A percentile compares a stretch with the other conserved stretches of the same genome.
phyloP scores from a whole-genome alignment of 2,329 filamentous ascomycete genomes.

The Uncinocarpus reesii region DNA sequence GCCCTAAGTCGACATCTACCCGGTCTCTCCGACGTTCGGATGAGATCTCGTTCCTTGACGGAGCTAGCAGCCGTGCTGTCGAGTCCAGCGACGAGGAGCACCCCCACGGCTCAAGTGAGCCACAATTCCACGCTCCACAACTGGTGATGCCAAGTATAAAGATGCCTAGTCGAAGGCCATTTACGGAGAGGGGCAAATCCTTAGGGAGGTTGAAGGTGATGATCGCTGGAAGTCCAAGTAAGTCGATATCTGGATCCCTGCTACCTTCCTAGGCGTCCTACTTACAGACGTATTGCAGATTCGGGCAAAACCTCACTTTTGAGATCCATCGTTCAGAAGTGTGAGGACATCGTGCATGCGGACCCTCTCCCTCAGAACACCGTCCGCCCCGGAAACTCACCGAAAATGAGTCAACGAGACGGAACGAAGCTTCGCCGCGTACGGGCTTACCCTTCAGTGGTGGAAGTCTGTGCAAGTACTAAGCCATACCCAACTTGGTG shows the following conservation, averaged over 20 bases:
- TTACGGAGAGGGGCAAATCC: slow-evolving; percentile 73
- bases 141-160: slow-evolving; percentile 96
- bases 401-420: slow-evolving; percentile 19
- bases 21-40: slow-evolving; percentile 51
- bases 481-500: slow-evolving; percentile 84
- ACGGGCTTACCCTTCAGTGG: slow-evolving; percentile 33
- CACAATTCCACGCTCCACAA: slow-evolving; percentile 46
- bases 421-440: slow-evolving; percentile 16
- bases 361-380: slow-evolving; percentile 46
- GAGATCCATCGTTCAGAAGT: slow-evolving; percentile 73
- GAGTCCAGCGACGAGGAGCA: slow-evolving; percentile 48
- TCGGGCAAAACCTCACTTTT: slow-evolving; percentile 85
- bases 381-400: slow-evolving; percentile 8
- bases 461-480: slow-evolving; percentile 68
- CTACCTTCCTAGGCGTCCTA: not conserved
- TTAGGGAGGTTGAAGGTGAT: slow-evolving; percentile 85
- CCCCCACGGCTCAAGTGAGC: slow-evolving; percentile 21
- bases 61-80: slow-evolving; percentile 46
- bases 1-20: slow-evolving; percentile 50
- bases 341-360: slow-evolving; percentile 87
- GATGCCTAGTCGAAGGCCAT: slow-evolving; percentile 80
- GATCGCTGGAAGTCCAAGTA: slow-evolving; percentile 68
- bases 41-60: slow-evolving; percentile 46
- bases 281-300: slow-evolving; percentile 39
- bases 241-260: slow-evolving; percentile 13